Evolutionary conservation across 495 filamentous ascomycete genomes (phyloP), one percentile per base, ranked within the genome.

Genomic region (Annulohypoxylon nitens): DNA sequence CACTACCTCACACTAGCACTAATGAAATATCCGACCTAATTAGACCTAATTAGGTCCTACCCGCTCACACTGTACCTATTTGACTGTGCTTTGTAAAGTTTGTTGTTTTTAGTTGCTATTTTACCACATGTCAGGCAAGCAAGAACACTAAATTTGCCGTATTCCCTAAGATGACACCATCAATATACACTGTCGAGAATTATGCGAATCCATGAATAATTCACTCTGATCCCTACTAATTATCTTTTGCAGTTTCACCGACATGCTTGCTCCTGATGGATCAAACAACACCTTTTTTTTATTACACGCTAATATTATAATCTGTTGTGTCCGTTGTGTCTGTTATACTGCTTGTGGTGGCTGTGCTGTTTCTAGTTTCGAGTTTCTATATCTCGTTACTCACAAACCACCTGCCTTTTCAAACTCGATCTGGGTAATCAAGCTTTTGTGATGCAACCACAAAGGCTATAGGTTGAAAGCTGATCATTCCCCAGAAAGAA

Each of bases 241-340:
- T 9, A 30, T 43, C 14, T 11, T 43, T 51, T 10, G 18, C 61
- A 61, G 69, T 68, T 68, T 73, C 70, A 68, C 70, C 64, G 51
- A 64, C 59, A 39, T 57, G 36, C 58, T 18, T 20, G 12, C 36
- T 70, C 30, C 61, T 58, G 55, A 61, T 51, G 53, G 58, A 55
- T 63, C 64, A 73, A 68, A 55, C 59, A 43, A 60, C 12, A 25
- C 18, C 18, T 60, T 39, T 5, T 64, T 64, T 68, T 64, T 64
- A 65, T 43, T 60, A 70, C 67, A 51, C 20, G 47, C 14, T 36
- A 4, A 10, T 33, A 16, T 11, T 37, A 57, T 30, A 3, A 23
- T 37, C 5, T n/a, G 25, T 61, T 36, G 16, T 39, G 14, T 33
- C 14, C 41, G 39, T 67, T 67, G 41, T 61, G 54, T 51, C 12